Base-by-base conservation (phyloP, 768 basidiomycete genomes). In the Pleurotus citrinopileatus region DNA sequence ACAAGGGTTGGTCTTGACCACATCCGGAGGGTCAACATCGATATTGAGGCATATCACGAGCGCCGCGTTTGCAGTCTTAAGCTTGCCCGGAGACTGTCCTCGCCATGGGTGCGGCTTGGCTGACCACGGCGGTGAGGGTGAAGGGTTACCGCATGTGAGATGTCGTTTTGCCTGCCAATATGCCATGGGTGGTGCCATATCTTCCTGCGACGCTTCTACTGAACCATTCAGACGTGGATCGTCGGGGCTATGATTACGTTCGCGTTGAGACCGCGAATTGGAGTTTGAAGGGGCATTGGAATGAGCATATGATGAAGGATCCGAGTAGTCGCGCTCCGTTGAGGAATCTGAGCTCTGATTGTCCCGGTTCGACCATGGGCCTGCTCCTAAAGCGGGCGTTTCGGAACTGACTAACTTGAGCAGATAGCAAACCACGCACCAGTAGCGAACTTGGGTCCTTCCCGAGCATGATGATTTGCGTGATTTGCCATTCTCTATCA, bases 1-100 rank as follows among this genome's bases (percentile, higher is more conserved):
- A 61, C 94, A 98, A 0, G 97, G 97, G 58, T 89, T 89, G 4
- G 96, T 98, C 76, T 98, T 99, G 71, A 98, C 87, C 50, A 98
- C 77, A 64, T 99, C 97, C 57, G 97, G 97, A 15, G 97, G 97
- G 65, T 98, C 96, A 42, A 97, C 91, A 53, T 96, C 95, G 66
- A 98, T 93, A 70, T 98, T 98, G 17, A 99, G 78, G 64, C 97
- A 99, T 52, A 98, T 74, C 7, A 96, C 89, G 4, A 96, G 77
- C 1, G 87, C 88, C 2, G 93, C 96, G 29, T 92, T 87, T 15
- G 88, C 84, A 1, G 94, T 98, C 70, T 96, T 96, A 51, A 96
- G 82, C 66, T 94, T 92, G 56, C 87, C 87, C 2, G 89, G 87
- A 0, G 87, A 77, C 9, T 84, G 78, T 40, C 85, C 83, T 48